Evolutionary conservation across 2,329 filamentous ascomycete species (phyloP).

Genomic region (Chaetomium olivaceum): DNA sequence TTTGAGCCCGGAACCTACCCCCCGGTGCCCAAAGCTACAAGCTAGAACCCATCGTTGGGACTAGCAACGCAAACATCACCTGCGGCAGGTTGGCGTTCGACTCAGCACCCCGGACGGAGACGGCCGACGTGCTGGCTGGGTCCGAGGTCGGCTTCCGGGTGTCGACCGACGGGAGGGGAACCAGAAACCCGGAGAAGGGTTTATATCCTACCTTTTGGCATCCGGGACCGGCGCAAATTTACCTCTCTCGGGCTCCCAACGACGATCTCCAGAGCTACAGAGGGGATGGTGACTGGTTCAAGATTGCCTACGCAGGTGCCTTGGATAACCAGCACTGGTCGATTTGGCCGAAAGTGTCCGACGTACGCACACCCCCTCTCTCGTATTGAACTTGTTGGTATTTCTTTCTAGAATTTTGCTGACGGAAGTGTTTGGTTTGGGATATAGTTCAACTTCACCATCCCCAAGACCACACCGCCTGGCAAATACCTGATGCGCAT

Average conservation of each 20-base stretch:
- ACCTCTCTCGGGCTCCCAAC: slow-evolving; percentile 24
- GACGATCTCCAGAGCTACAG: slow-evolving; percentile 20
- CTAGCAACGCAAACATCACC: slow-evolving; percentile 18
- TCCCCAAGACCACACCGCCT: slow-evolving; percentile 23
- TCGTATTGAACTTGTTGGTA: neutral
- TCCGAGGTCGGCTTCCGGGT: slow-evolving; percentile 26
- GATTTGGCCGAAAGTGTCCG: neutral
- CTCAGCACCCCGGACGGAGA: slow-evolving; percentile 16
- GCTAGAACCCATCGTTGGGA: neutral
- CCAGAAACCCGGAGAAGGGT: neutral
- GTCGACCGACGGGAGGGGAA: slow-evolving; percentile 18
- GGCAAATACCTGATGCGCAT: slow-evolving; percentile 29
- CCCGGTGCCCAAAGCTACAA: neutral
- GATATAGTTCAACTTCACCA: slow-evolving; percentile 27
- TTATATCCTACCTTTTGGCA: slow-evolving; percentile 14
- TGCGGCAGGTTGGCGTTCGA: slow-evolving; percentile 23
- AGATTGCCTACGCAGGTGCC: slow-evolving; percentile 26
- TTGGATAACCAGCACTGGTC: slow-evolving; percentile 8
- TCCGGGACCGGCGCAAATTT: slow-evolving; percentile 20
- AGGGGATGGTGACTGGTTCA: slow-evolving; percentile 28
- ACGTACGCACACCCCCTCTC: neutral
- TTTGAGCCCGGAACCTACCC: neutral
- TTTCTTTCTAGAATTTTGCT: neutral
- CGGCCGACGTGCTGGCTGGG: slow-evolving; percentile 24
- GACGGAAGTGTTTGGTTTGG: neutral